Evolutionary conservation across 1,139 yeast genomes (phyloP).

Genomic region (Magnusiomyces suaveolens): DNA sequence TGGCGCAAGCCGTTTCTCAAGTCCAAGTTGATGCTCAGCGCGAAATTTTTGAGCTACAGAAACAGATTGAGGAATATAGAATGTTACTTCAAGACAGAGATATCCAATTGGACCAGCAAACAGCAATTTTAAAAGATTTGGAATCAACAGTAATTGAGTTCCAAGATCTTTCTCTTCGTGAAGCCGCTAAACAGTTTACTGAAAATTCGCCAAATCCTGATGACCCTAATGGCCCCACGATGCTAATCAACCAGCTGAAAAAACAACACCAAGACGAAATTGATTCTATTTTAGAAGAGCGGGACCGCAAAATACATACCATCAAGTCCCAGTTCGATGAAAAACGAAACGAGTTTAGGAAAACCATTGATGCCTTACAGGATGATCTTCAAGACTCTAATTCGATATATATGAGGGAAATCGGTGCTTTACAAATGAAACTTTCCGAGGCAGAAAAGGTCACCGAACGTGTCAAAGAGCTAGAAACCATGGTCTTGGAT

Average conservation of each 20-base stretch:
- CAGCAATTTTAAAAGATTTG: conserved; percentile 24
- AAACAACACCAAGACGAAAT: conserved; percentile 7
- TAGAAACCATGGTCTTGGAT: conserved; percentile 20
- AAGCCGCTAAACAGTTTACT: conserved; percentile 8
- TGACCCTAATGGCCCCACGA: background rate
- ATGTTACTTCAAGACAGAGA: conserved; percentile 20
- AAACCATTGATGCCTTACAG: conserved; percentile 27
- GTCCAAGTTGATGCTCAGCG: conserved; percentile 12
- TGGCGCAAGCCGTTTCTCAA: conserved; percentile 13
- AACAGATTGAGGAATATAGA: conserved; percentile 19
- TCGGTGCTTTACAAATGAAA: conserved; percentile 22
- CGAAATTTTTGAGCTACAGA: conserved; percentile 9
- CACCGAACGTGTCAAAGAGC: conserved; percentile 19
- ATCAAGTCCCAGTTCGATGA: conserved; percentile 26
- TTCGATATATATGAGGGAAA: conserved; percentile 22
- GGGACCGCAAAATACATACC: conserved; percentile 23
- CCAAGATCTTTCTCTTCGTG: conserved; percentile 17
- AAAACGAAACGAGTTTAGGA: conserved; percentile 30
- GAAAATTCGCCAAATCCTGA: background rate
- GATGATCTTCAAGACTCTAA: conserved; percentile 25
- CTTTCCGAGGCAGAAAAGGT: conserved; percentile 21
- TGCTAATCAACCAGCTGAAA: conserved; percentile 8
- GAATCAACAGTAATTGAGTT: conserved; percentile 29
- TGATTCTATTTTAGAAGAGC: conserved; percentile 17
- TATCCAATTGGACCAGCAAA: conserved; percentile 23